Percentiles rank a stretch among this genome's conserved stretches.
phyloP scores from a whole-genome alignment of 352 stramenopile genomes.

The Phytophthora podocarpi region DNA sequence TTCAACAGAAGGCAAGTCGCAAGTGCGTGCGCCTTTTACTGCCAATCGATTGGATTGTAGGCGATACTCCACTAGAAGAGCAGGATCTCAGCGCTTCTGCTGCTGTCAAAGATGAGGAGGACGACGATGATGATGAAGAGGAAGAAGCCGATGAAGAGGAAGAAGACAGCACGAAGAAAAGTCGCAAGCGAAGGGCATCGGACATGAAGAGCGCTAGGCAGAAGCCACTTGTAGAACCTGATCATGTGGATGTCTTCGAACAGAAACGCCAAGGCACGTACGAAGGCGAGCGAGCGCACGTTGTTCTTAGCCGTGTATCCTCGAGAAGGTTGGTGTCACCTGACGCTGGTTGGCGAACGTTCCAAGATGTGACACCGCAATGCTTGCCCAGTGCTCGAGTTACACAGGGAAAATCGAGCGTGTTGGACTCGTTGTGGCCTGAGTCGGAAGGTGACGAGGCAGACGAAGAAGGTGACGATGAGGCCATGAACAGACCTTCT shows the following conservation, averaged over 20 bases:
- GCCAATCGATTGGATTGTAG: constrained; percentile 67
- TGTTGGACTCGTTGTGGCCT: constrained; percentile 25
- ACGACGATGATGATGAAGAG: constrained; percentile 47
- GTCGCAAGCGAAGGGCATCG: constrained; percentile 16
- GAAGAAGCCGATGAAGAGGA: constrained; percentile 45
- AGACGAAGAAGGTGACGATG: constrained; percentile 29
- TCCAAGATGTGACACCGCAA: constrained; percentile 20
- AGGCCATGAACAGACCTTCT: neutral
- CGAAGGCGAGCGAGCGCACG: constrained; percentile 50
- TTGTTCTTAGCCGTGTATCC: constrained; percentile 20
- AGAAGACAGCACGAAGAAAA: constrained; percentile 15
- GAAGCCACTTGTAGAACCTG: constrained; percentile 39
- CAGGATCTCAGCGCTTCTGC: constrained; percentile 25
- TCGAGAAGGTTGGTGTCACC: neutral
- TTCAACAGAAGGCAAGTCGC: constrained; percentile 71
- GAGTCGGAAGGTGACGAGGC: constrained; percentile 39
- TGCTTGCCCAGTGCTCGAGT: constrained; percentile 31
- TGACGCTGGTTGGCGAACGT: constrained; percentile 24
- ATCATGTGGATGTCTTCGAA: constrained; percentile 36
- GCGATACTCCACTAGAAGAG: constrained; percentile 54
- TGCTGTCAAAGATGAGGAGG: constrained; percentile 41
- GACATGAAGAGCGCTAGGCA: constrained; percentile 12
- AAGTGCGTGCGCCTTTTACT: constrained; percentile 61
- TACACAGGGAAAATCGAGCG: constrained; percentile 19
- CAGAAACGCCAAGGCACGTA: constrained; percentile 34